phyloP scores from a whole-genome alignment of 768 basidiomycete species.

The Tylopilus sp. region DNA sequence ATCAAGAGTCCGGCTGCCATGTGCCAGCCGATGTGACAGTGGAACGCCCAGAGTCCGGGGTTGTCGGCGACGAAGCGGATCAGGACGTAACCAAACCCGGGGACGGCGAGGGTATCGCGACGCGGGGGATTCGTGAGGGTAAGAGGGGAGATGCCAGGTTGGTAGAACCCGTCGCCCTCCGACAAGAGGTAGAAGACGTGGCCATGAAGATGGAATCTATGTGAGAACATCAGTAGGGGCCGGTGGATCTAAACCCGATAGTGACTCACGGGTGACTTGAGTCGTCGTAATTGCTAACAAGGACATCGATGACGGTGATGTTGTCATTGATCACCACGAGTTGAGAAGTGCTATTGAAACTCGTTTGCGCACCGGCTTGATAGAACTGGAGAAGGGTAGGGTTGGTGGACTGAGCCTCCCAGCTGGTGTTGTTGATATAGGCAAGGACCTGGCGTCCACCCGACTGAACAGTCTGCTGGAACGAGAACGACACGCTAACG shows the following conservation, averaged over 20 bases:
- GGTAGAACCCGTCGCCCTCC: constrained; percentile 34
- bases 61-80: constrained; percentile 43
- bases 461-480: constrained; percentile 24
- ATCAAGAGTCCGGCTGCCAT: constrained; percentile 41
- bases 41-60: constrained; percentile 45
- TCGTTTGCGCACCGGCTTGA: constrained; percentile 23
- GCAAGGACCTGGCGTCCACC: constrained; percentile 24
- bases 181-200: constrained; percentile 36
- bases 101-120: constrained; percentile 41
- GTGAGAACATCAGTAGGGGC: neutral
- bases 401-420: constrained; percentile 21
- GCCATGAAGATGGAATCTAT: constrained; percentile 37
- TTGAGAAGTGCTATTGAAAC: constrained; percentile 22
- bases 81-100: constrained; percentile 34
- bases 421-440: constrained; percentile 29
- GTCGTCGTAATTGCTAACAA: constrained; percentile 26
- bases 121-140: constrained; percentile 37
- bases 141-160: constrained; percentile 24
- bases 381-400: constrained; percentile 29
- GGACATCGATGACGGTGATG: constrained; percentile 24
- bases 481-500: constrained; percentile 19
- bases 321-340: constrained; percentile 26
- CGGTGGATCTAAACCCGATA: neutral
- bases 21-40: constrained; percentile 41
- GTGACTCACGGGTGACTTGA: constrained; percentile 29